Evolutionary conservation across 768 basidiomycete genomes (phyloP).

Genomic region (Lactarius evosmus): DNA sequence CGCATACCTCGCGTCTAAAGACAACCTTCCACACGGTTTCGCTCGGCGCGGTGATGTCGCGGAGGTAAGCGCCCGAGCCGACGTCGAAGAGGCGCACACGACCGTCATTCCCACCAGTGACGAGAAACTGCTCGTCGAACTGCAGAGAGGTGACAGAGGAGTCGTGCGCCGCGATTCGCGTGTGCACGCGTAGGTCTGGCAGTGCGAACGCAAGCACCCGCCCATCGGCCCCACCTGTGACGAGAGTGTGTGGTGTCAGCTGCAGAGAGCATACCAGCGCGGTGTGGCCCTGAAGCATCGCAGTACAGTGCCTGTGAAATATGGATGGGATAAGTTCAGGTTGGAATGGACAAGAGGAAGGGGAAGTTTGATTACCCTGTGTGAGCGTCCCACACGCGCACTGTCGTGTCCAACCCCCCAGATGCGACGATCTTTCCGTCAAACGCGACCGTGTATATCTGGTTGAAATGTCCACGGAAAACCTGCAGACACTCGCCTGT

Average conservation of each 20-base stretch:
- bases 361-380: constrained; percentile 47
- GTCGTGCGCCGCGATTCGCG: constrained; percentile 85
- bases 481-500: constrained; percentile 60
- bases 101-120: constrained; percentile 85
- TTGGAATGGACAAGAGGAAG: not conserved
- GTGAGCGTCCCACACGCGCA: constrained; percentile 95
- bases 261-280: constrained; percentile 28
- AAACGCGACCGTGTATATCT: constrained; percentile 87
- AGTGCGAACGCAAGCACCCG: constrained; percentile 64
- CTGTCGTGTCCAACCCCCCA: constrained; percentile 97
- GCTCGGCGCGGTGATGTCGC: constrained; percentile 73
- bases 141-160: constrained; percentile 84
- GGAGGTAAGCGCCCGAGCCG: constrained; percentile 60
- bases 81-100: constrained; percentile 72
- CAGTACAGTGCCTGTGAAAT: constrained; percentile 22
- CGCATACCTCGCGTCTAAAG: constrained; percentile 68
- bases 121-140: constrained; percentile 76
- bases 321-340: not conserved
- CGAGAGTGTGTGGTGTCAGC: constrained; percentile 64
- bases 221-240: constrained; percentile 89
- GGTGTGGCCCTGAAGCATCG: constrained; percentile 27
- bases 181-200: constrained; percentile 36
- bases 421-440: constrained; percentile 91
- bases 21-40: constrained; percentile 88
- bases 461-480: constrained; percentile 83